Evolutionary conservation across 1,139 yeast species (phyloP).

Genomic region (Yamadazyma sp.): DNA sequence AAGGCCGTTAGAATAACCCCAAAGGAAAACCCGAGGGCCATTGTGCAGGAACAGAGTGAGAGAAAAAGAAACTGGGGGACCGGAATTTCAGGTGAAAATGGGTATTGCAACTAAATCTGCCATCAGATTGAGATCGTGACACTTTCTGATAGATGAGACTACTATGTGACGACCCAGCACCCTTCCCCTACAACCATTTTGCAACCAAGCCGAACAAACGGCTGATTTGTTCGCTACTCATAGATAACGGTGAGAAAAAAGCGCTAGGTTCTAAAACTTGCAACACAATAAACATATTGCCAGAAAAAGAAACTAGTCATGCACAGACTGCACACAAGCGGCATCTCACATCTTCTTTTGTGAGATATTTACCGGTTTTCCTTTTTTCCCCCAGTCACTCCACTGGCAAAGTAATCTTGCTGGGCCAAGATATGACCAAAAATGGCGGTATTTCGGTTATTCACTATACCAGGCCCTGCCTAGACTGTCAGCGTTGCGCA

Average conservation of each 20-base stretch:
- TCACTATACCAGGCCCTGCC: neutral
- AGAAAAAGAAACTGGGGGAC: neutral
- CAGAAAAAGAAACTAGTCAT: slow-evolving; percentile 3
- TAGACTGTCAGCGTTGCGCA: too few relatives aligned
- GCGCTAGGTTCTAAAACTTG: neutral
- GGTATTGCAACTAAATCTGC: neutral
- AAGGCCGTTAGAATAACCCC: neutral
- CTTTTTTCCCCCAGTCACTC: neutral
- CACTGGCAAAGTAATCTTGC: neutral
- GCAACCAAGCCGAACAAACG: too few relatives aligned
- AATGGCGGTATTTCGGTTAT: neutral
- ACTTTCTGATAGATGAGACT: too few relatives aligned
- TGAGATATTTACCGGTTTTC: neutral
- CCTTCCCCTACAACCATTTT: too few relatives aligned
- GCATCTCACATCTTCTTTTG: neutral
- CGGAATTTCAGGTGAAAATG: slow-evolving; percentile 6
- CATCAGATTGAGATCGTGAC: neutral
- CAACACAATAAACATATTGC: neutral
- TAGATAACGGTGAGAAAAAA: slow-evolving; percentile 2
- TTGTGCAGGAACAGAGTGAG: neutral
- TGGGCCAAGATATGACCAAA: too few relatives aligned
- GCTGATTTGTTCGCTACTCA: neutral
- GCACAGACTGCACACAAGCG: slow-evolving; percentile 2
- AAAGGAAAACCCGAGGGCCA: neutral
- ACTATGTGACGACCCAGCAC: too few relatives aligned